Percentiles rank a stretch among this genome's conserved stretches.
These are phyloP conservation scores for Populus hybrid DNA, from an alignment of 441 rosid genomes.

Conservation along the genomic window DNA sequence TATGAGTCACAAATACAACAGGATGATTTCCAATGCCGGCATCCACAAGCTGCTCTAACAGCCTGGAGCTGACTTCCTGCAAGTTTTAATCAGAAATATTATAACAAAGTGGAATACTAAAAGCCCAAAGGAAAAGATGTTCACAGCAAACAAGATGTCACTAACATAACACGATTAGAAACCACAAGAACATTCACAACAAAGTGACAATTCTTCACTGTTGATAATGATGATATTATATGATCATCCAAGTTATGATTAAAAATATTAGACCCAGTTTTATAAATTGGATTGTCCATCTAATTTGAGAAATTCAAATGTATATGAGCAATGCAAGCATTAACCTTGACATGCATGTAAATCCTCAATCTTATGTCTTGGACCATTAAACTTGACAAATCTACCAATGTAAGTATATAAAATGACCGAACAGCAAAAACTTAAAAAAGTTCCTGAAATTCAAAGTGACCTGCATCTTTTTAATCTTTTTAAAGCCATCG, in stretches of 20 bases:
- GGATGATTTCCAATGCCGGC: slow-evolving; percentile 95
- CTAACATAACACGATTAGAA: no score
- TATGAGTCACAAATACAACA: slow-evolving; percentile 98
- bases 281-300: neutral
- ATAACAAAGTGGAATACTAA: no score
- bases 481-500: neutral
- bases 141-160: neutral
- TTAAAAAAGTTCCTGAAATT: neutral
- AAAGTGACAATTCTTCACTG: no score
- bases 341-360: neutral
- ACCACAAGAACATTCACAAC: no score
- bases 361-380: neutral
- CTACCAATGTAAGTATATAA: neutral
- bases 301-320: neutral
- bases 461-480: neutral
- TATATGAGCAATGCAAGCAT: neutral
- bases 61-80: slow-evolving; percentile 89
- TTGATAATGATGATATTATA: no score
- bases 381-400: neutral
- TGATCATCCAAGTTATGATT: no score
- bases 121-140: slow-evolving; percentile 4
- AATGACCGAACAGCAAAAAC: neutral
- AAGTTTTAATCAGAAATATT: slow-evolving; percentile 16
- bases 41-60: slow-evolving; percentile 70
- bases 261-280: neutral